Conservation (phyloP, 2,329 filamentous ascomycete genomes). For the Hymenoscyphus fraxineus region DNA sequence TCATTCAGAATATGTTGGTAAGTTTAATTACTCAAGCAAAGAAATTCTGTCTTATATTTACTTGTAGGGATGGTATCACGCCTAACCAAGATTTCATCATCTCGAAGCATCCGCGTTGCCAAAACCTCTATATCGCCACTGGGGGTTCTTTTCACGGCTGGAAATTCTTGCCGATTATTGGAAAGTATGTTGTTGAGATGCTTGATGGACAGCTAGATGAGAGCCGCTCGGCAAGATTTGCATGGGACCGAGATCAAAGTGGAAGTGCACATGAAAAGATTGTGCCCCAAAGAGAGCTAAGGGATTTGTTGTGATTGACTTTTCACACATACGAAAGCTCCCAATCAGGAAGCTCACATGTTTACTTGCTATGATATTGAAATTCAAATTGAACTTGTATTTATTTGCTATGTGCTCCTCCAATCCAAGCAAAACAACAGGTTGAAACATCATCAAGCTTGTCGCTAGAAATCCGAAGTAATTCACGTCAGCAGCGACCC, state of each 20-base stretch:
- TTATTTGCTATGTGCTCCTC: too few species aligned
- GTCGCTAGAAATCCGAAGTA: too few species aligned
- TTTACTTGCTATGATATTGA: not conserved
- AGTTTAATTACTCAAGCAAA: conserved; percentile 14
- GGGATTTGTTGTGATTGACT: conserved; percentile 5
- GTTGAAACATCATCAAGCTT: too few species aligned
- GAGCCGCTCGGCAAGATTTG: conserved; percentile 42
- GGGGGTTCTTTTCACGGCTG: conserved; percentile 63
- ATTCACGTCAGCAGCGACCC: too few species aligned
- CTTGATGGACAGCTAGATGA: conserved; percentile 40
- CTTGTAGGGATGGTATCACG: conserved; percentile 55
- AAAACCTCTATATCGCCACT: conserved; percentile 56
- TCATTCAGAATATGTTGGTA: conserved; percentile 47
- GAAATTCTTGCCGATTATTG: conserved; percentile 62
- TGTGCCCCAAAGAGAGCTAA: conserved; percentile 15
- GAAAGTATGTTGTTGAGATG: conserved; percentile 54
- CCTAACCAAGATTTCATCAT: conserved; percentile 61
- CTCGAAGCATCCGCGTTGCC: conserved; percentile 48
- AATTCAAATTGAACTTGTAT: not conserved
- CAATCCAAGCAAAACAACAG: too few species aligned
- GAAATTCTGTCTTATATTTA: not conserved
- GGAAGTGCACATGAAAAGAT: conserved; percentile 17
- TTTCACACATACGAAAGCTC: not conserved
- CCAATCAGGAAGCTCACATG: not conserved
- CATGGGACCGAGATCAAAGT: conserved; percentile 37